These are phyloP conservation scores for Aspergillus wentii DNA, from an alignment of 495 filamentous ascomycete species.

Conservation along the genomic window DNA sequence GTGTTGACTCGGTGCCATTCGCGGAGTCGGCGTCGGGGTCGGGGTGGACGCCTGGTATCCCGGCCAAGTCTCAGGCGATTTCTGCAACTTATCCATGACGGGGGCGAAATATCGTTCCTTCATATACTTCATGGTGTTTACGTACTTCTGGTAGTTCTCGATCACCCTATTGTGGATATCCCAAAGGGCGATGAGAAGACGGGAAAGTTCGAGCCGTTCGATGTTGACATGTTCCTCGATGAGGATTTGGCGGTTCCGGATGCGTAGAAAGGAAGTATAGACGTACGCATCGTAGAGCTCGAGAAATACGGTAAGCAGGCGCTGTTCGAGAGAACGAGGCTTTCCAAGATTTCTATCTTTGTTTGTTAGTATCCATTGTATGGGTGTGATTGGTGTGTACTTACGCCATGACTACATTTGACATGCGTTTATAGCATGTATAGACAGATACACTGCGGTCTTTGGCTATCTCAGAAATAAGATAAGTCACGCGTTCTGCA, in stretches of 20 bases:
- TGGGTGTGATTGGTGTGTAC: background rate
- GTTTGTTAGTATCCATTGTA: background rate
- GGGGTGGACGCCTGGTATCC: no score
- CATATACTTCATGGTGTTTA: background rate
- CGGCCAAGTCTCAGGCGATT: no score
- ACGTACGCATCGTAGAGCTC: conserved; percentile 26
- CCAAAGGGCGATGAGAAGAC: conserved; percentile 15
- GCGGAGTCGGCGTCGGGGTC: no score
- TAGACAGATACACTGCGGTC: conserved; percentile 1
- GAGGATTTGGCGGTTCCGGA: conserved; percentile 13
- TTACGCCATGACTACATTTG: conserved; percentile 15
- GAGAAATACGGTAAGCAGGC: conserved; percentile 16
- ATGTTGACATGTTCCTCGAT: conserved; percentile 6
- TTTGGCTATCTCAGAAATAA: conserved; percentile 5
- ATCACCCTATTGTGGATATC: conserved; percentile 13
- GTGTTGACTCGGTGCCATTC: no score
- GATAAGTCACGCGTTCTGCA: conserved; percentile 1
- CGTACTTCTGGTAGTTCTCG: conserved; percentile 10
- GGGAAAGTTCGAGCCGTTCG: conserved; percentile 9
- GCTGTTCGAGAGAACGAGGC: conserved; percentile 16
- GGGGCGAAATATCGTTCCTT: no score
- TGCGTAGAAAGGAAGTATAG: conserved; percentile 17
- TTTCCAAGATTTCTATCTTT: conserved; percentile 17
- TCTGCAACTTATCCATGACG: no score
- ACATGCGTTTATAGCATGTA: conserved; percentile 15